Evolutionary conservation across 1,284 basidiomycete genomes (phyloP).

Genomic region (Coriolopsis trogii): DNA sequence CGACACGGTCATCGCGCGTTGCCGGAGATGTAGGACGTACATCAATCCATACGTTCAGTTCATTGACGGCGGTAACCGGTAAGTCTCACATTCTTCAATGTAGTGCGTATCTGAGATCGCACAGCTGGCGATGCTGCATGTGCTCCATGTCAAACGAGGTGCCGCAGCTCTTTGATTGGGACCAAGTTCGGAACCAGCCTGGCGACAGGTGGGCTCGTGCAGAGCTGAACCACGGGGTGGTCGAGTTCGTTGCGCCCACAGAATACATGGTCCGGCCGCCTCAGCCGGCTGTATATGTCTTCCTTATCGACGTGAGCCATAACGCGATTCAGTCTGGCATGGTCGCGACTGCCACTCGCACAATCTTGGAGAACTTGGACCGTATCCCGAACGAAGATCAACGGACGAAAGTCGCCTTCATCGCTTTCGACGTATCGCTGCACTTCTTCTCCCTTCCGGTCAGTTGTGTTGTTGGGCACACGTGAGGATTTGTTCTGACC

Average conservation of each 20-base stretch:
- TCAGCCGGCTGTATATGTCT: conserved; percentile 96
- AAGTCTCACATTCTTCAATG: conserved; percentile 29
- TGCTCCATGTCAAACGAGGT: conserved; percentile 99
- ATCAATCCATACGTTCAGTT: conserved; percentile 99
- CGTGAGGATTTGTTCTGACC: conserved; percentile 1
- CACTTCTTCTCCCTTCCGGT: conserved; percentile 96
- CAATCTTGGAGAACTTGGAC: conserved; percentile 94
- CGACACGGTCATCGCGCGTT: conserved; percentile 96
- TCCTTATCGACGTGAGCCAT: conserved; percentile 97
- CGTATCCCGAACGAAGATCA: conserved; percentile 94
- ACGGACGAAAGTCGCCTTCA: conserved; percentile 91
- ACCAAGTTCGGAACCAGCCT: conserved; percentile 90
- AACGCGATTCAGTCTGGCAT: conserved; percentile 92
- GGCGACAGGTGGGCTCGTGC: conserved; percentile 94
- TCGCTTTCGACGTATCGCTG: conserved; percentile 91
- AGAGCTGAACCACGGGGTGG: conserved; percentile 92
- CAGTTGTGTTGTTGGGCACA: conserved; percentile 30
- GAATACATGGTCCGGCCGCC: conserved; percentile 99
- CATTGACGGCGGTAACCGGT: conserved; percentile 96
- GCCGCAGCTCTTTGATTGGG: conserved; percentile 98
- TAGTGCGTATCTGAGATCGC: conserved; percentile 7
- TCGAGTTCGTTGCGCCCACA: conserved; percentile 97
- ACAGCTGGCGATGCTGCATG: conserved; percentile 98
- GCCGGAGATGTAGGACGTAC: conserved; percentile 95
- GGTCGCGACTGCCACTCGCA: conserved; percentile 96